These are phyloP conservation scores for Cyclostephanos invisitatus DNA, from an alignment of 108 stramenopile species.

Conservation along the genomic window DNA sequence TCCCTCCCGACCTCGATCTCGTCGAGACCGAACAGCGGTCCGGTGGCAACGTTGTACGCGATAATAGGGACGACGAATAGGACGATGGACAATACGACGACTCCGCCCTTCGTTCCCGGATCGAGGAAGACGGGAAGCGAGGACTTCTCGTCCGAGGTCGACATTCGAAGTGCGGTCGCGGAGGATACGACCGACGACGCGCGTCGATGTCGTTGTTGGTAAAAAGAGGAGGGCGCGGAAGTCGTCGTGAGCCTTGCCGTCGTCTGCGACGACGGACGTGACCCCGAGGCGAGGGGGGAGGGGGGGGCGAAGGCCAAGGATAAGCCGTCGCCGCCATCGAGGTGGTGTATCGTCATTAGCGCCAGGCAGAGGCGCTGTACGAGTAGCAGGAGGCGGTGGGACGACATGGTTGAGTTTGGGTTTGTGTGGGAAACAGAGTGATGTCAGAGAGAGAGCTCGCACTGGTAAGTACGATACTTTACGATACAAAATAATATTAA, in stretches of 20 bases:
- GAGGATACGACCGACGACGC: neutral
- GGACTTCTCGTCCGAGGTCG: neutral
- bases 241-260: neutral
- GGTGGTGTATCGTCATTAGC: neutral
- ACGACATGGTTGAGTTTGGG: neutral
- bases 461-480: no score
- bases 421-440: no score
- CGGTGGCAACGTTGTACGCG: slow-evolving; percentile 62
- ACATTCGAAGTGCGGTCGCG: neutral
- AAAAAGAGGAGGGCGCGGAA: neutral
- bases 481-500: no score
- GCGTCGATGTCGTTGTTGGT: slow-evolving; percentile 53
- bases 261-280: neutral
- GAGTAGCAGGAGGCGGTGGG: neutral
- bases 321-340: neutral
- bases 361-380: neutral
- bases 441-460: no score
- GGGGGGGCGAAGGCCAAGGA: slow-evolving; percentile 4
- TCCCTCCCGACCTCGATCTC: slow-evolving; percentile 72
- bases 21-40: slow-evolving; percentile 59
- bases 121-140: slow-evolving; percentile 79
- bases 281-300: neutral
- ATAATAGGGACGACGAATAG: slow-evolving; percentile 78
- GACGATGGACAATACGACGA: slow-evolving; percentile 70
- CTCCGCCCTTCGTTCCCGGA: slow-evolving; percentile 86